phyloP scores from a whole-genome alignment of 441 rosid species.

The Populus tomentosa region DNA sequence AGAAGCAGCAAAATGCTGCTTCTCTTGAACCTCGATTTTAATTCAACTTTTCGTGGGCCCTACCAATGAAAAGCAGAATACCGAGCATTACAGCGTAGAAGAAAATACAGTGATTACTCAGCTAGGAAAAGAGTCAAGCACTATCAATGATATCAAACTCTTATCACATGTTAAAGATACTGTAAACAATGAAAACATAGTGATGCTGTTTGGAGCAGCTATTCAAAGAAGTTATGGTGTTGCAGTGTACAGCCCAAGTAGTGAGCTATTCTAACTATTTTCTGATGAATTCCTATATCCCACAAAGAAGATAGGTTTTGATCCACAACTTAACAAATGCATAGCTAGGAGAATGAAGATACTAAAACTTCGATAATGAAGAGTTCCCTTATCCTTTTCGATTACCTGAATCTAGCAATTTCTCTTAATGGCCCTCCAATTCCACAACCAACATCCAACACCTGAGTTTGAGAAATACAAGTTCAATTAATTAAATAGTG shows the following conservation, averaged over 20 bases:
- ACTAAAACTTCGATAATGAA: neutral
- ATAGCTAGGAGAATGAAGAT: neutral
- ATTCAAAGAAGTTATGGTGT: neutral
- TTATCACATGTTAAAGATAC: neutral
- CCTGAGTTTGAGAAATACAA: neutral
- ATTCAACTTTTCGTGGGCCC: too few relatives aligned
- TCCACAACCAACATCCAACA: neutral
- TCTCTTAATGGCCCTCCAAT: neutral
- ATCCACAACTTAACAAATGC: neutral
- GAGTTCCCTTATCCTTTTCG: neutral
- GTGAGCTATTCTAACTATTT: neutral
- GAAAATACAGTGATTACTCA: neutral
- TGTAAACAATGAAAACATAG: neutral
- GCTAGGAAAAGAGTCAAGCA: neutral
- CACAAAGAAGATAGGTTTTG: neutral
- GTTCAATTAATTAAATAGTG: neutral
- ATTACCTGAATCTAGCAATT: neutral
- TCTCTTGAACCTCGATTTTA: too few relatives aligned
- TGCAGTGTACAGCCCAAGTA: neutral
- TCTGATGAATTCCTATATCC: neutral
- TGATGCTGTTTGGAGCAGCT: neutral
- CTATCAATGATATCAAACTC: neutral
- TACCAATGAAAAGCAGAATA: too few relatives aligned
- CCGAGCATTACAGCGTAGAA: too few relatives aligned
- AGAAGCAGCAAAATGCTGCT: too few relatives aligned